These are phyloP conservation scores for Paramecium caudatum DNA, from an alignment of 73 alveolate species.

Conservation along the genomic window DNA sequence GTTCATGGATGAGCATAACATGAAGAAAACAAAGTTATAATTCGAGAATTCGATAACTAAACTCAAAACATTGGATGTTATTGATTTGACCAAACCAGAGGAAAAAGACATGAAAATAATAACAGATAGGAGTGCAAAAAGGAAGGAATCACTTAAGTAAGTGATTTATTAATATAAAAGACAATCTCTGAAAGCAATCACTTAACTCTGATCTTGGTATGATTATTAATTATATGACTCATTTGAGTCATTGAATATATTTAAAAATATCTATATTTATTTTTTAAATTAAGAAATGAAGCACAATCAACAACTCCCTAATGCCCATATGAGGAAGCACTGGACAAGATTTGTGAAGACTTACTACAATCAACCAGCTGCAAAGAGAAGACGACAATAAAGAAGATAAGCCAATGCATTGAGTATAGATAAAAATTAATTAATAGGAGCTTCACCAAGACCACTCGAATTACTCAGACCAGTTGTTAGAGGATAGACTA, in stretches of 20 bases:
- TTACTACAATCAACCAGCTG: constrained; percentile 97
- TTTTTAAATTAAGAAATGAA: constrained; percentile 68
- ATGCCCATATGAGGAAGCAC: constrained; percentile 94
- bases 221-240: constrained; percentile 38
- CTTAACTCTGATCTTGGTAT: constrained; percentile 13
- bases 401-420: constrained; percentile 86
- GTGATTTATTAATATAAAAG: neutral
- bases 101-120: neutral
- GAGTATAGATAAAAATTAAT: constrained; percentile 67
- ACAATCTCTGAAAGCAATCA: neutral
- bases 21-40: neutral
- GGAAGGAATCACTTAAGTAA: constrained; percentile 13
- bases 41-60: constrained; percentile 52
- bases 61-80: neutral
- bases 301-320: constrained; percentile 92
- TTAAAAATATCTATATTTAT: constrained; percentile 45
- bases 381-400: constrained; percentile 87
- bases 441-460: constrained; percentile 78
- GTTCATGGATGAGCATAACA: constrained; percentile 33
- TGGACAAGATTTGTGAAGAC: constrained; percentile 95
- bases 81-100: neutral
- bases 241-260: constrained; percentile 64
- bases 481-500: constrained; percentile 92
- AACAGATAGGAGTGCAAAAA: neutral
- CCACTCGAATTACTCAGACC: constrained; percentile 95